Percentiles rank a stretch among this genome's conserved stretches.
These are phyloP conservation scores for Pseudogymnoascus sp. DNA, from an alignment of 2,329 filamentous ascomycete genomes.

Conservation along the genomic window DNA sequence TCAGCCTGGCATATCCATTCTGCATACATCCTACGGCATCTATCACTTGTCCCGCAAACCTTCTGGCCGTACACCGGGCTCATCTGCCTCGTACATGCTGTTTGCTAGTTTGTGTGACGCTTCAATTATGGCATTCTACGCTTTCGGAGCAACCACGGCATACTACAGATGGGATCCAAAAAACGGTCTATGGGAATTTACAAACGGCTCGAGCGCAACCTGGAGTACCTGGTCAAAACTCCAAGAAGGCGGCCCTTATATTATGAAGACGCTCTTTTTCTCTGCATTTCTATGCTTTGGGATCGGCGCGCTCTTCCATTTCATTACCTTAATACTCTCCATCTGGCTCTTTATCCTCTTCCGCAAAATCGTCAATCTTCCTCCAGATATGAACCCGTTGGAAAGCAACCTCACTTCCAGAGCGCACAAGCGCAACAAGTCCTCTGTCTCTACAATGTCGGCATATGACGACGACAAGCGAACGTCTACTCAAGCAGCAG, in stretches of 20 bases:
- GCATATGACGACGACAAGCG: slow-evolving; percentile 8
- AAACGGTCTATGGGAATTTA: slow-evolving; percentile 3
- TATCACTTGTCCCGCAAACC: slow-evolving; percentile 71
- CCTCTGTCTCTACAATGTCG: slow-evolving; percentile 26
- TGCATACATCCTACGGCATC: slow-evolving; percentile 69
- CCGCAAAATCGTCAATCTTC: slow-evolving; percentile 71
- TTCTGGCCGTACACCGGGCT: slow-evolving; percentile 64
- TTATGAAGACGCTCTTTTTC: slow-evolving; percentile 54
- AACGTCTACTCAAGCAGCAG: neutral
- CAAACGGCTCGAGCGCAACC: slow-evolving; percentile 19
- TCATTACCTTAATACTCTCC: slow-evolving; percentile 62
- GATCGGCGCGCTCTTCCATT: slow-evolving; percentile 44
- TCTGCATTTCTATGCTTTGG: slow-evolving; percentile 62
- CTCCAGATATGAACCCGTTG: slow-evolving; percentile 91
- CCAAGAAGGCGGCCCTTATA: slow-evolving; percentile 47
- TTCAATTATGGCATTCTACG: slow-evolving; percentile 47
- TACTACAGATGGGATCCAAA: slow-evolving; percentile 28
- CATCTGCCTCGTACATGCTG: slow-evolving; percentile 80
- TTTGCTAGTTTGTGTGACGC: slow-evolving; percentile 71
- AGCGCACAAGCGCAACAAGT: slow-evolving; percentile 68
- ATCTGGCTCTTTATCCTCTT: slow-evolving; percentile 73
- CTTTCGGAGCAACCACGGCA: slow-evolving; percentile 43
- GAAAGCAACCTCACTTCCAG: slow-evolving; percentile 72
- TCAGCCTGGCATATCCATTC: slow-evolving; percentile 67
- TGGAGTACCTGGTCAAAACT: slow-evolving; percentile 57